A percentile compares a stretch with the other conserved stretches of the same genome.
Evolutionary conservation across 306 rosid genomes (phyloP).

Genomic region (Ochetophila trinervis): DNA sequence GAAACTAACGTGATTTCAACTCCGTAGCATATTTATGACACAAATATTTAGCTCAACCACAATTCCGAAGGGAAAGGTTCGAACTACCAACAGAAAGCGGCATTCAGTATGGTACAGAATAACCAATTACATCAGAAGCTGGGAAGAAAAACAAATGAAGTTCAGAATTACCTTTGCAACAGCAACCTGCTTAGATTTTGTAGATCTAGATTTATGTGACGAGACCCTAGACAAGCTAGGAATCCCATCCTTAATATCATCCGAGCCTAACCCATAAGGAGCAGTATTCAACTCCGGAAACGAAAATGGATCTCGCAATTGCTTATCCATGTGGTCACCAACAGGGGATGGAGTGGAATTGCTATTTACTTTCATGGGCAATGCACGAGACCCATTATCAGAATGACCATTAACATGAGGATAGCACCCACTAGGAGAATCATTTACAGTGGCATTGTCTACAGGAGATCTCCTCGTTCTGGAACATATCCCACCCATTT

Average conservation of each 20-base stretch:
- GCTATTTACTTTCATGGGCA: slow-evolving; percentile 39
- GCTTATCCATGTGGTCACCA: slow-evolving; percentile 50
- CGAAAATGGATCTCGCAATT: slow-evolving; percentile 59
- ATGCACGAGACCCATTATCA: slow-evolving; percentile 41
- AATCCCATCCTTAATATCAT: slow-evolving; percentile 85
- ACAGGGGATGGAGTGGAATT: slow-evolving; percentile 39
- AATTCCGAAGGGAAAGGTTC: slow-evolving; percentile 1
- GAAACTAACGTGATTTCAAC: background rate
- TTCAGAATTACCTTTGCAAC: slow-evolving; percentile 60
- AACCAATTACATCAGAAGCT: background rate
- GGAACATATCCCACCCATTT: slow-evolving; percentile 95
- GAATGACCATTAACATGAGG: slow-evolving; percentile 61
- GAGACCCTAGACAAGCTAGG: slow-evolving; percentile 67
- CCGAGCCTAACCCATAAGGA: slow-evolving; percentile 44
- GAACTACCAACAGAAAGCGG: slow-evolving; percentile 4
- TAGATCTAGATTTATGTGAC: slow-evolving; percentile 71
- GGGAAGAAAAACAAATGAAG: slow-evolving; percentile 13
- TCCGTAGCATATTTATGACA: background rate
- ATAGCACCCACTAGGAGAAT: slow-evolving; percentile 47
- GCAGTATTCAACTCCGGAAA: slow-evolving; percentile 44
- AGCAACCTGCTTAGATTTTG: slow-evolving; percentile 70
- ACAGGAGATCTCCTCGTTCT: slow-evolving; percentile 60
- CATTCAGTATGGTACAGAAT: background rate
- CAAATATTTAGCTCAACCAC: background rate
- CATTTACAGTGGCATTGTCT: slow-evolving; percentile 51